A percentile compares a stretch with the other conserved stretches of the same genome.
phyloP scores from a whole-genome alignment of 2,329 filamentous ascomycete species.

The Pseudohalonectria lignicola region DNA sequence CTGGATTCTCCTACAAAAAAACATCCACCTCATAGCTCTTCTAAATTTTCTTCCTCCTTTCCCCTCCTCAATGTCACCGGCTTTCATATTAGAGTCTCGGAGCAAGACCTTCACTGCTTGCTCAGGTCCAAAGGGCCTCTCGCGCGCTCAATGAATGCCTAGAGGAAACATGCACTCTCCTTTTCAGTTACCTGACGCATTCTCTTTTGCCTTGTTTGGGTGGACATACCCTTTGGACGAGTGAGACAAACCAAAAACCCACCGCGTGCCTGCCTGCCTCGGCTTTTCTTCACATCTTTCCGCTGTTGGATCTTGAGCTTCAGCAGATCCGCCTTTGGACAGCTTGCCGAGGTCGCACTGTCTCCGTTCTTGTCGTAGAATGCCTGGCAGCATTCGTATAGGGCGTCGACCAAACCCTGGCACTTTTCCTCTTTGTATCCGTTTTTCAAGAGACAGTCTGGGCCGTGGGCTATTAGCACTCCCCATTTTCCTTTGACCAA shows the following conservation, averaged over 20 bases:
- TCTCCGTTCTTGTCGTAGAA: slow-evolving; percentile 79
- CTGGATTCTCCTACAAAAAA: no score
- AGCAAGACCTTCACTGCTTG: slow-evolving; percentile 83
- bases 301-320: slow-evolving; percentile 77
- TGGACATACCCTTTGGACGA: slow-evolving; percentile 23
- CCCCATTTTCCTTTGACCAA: not conserved
- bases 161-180: slow-evolving; percentile 68
- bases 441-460: slow-evolving; percentile 77
- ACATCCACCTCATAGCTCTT: no score
- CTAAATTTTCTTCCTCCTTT: slow-evolving; percentile 27
- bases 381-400: slow-evolving; percentile 87
- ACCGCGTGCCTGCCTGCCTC: slow-evolving; percentile 3
- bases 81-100: slow-evolving; percentile 99
- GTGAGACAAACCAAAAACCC: slow-evolving; percentile 18
- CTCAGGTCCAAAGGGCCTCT: slow-evolving; percentile 76
- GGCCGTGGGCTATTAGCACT: slow-evolving; percentile 6
- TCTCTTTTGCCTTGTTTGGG: slow-evolving; percentile 25
- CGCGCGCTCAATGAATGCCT: slow-evolving; percentile 97
- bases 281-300: slow-evolving; percentile 16
- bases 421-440: slow-evolving; percentile 81
- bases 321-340: slow-evolving; percentile 71
- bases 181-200: slow-evolving; percentile 55
- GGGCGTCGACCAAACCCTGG: slow-evolving; percentile 62
- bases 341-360: slow-evolving; percentile 65
- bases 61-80: slow-evolving; percentile 65